A percentile compares a stretch with the other conserved stretches of the same genome.
Evolutionary conservation across 1,284 basidiomycete species (phyloP).

Genomic region (Laetiporus sulphureus): DNA sequence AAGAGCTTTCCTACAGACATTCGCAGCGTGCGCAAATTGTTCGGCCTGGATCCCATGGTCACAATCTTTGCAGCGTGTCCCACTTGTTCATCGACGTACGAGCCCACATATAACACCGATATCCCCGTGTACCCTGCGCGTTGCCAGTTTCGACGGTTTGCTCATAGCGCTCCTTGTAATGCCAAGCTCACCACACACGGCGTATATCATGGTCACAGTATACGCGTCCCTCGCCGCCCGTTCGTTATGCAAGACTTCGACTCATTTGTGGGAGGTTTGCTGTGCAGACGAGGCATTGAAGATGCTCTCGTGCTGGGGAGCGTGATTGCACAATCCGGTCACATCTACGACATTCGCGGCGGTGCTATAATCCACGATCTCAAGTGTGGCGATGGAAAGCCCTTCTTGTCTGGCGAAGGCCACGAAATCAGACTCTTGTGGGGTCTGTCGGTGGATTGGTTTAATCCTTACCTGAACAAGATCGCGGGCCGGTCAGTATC

Average conservation of each 20-base stretch:
- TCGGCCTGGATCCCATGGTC: too few relatives aligned
- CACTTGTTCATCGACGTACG: too few relatives aligned
- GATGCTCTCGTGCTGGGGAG: background rate
- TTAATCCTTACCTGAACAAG: background rate
- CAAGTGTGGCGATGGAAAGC: background rate
- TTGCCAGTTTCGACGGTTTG: too few relatives aligned
- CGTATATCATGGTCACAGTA: too few relatives aligned
- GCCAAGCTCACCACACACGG: too few relatives aligned
- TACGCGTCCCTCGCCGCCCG: too few relatives aligned
- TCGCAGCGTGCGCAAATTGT: too few relatives aligned
- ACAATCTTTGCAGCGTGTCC: too few relatives aligned
- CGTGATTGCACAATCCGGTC: background rate
- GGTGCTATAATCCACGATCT: background rate
- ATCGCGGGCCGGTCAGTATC: background rate
- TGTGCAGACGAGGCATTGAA: background rate
- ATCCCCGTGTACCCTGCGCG: too few relatives aligned
- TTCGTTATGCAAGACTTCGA: background rate
- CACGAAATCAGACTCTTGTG: background rate
- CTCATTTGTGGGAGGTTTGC: background rate
- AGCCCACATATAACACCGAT: too few relatives aligned
- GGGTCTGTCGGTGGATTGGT: background rate
- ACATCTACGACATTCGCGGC: background rate
- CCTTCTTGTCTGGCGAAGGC: background rate
- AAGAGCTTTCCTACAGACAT: too few relatives aligned
- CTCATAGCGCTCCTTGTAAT: too few relatives aligned